Percentiles rank a stretch among this genome's conserved stretches.
phyloP scores from a whole-genome alignment of 148 eudicot species.

The Fagopyrum tataricum region DNA sequence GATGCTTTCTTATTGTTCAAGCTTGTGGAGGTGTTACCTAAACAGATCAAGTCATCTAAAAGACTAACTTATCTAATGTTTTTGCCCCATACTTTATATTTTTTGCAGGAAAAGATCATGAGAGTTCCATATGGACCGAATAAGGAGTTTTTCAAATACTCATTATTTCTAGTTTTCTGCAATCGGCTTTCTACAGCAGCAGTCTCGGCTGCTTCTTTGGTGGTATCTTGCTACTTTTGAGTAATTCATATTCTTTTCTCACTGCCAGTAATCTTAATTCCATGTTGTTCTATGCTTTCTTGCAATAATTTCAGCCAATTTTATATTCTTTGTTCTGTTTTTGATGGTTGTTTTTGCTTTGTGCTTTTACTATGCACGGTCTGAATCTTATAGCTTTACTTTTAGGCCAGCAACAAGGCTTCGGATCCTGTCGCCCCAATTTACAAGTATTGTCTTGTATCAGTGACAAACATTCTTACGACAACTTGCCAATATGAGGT shows the following conservation, averaged over 20 bases:
- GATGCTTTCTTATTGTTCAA: constrained; percentile 1
- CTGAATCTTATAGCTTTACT: constrained; percentile 7
- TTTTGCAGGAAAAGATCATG: constrained; percentile 92
- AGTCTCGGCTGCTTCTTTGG: constrained; percentile 63
- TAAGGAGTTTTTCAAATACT: constrained; percentile 72
- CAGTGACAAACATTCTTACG: constrained; percentile 84
- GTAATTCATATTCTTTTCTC: not conserved
- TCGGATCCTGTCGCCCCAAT: constrained; percentile 95
- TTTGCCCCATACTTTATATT: constrained; percentile 7
- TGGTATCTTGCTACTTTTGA: constrained; percentile 39
- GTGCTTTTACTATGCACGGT: not conserved
- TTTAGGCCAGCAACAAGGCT: constrained; percentile 78
- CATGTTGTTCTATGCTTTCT: not conserved
- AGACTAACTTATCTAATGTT: not conserved
- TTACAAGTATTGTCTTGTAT: constrained; percentile 75
- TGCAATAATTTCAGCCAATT: not conserved
- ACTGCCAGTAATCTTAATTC: not conserved
- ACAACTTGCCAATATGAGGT: constrained; percentile 99
- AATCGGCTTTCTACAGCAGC: constrained; percentile 88
- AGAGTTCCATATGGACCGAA: constrained; percentile 84
- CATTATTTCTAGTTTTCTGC: constrained; percentile 91
- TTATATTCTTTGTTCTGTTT: not conserved
- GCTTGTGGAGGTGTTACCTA: not conserved
- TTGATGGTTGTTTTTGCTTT: not conserved
- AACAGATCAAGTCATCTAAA: not conserved